Evolutionary conservation across 2,329 filamentous ascomycete genomes (phyloP).

Genomic region (Davidsoniella virescens): DNA sequence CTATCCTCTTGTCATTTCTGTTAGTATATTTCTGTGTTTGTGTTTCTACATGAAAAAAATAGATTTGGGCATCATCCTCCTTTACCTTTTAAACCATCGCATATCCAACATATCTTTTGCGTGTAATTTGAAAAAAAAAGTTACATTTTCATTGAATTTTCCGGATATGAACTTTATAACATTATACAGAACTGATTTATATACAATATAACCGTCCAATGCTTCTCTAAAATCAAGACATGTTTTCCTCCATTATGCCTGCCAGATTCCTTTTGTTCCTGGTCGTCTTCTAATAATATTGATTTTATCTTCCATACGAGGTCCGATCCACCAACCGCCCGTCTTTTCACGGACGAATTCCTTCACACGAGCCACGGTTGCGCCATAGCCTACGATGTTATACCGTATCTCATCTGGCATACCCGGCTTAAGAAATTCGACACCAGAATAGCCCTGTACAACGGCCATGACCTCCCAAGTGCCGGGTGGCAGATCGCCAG

Average conservation of each 20-base stretch:
- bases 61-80: too few relatives aligned
- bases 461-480: slow-evolving; percentile 40
- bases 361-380: slow-evolving; percentile 24
- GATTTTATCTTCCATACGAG: slow-evolving; percentile 40
- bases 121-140: too few relatives aligned
- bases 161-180: too few relatives aligned
- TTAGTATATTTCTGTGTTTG: too few relatives aligned
- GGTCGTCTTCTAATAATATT: slow-evolving; percentile 5
- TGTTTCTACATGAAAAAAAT: too few relatives aligned
- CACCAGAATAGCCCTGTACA: slow-evolving; percentile 40
- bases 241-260: neutral
- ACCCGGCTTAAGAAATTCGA: slow-evolving; percentile 40
- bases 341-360: slow-evolving; percentile 29
- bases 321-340: slow-evolving; percentile 49
- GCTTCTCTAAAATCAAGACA: too few relatives aligned
- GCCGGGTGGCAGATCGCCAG: slow-evolving; percentile 30
- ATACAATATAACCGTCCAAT: too few relatives aligned
- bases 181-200: too few relatives aligned
- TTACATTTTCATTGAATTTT: too few relatives aligned
- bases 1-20: too few relatives aligned
- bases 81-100: too few relatives aligned
- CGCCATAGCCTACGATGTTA: slow-evolving; percentile 30
- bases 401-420: slow-evolving; percentile 15
- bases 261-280: slow-evolving; percentile 7
- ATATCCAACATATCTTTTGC: too few relatives aligned